phyloP scores from a whole-genome alignment of 495 filamentous ascomycete genomes.

The Aspergillus steynii region DNA sequence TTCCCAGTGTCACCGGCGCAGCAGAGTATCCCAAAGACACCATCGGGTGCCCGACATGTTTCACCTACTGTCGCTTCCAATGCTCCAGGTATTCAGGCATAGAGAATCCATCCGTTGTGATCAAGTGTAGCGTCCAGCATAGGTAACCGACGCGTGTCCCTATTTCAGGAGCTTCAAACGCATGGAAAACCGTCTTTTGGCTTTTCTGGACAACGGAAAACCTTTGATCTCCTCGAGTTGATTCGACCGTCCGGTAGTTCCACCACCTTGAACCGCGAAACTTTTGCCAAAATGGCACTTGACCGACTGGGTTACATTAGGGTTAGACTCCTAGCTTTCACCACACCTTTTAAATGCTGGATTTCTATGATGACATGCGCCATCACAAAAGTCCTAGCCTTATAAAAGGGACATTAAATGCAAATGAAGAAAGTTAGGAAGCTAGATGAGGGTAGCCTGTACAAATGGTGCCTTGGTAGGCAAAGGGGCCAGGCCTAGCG shows the following conservation, averaged over 20 bases:
- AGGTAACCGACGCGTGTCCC: slow-evolving; percentile 47
- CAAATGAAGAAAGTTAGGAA: slow-evolving; percentile 25
- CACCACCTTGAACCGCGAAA: slow-evolving; percentile 43
- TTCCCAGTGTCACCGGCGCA: slow-evolving; percentile 1
- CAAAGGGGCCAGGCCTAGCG: slow-evolving; percentile 30
- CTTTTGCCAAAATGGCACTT: slow-evolving; percentile 28
- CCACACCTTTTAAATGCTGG: slow-evolving; percentile 20
- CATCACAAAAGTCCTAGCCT: not conserved
- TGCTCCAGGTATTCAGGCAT: slow-evolving; percentile 26
- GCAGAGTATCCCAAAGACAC: slow-evolving; percentile 29
- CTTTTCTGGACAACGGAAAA: slow-evolving; percentile 39
- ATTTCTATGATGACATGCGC: not conserved
- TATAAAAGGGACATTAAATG: slow-evolving; percentile 17
- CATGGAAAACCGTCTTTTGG: slow-evolving; percentile 50
- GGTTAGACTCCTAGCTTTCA: slow-evolving; percentile 40
- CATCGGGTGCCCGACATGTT: slow-evolving; percentile 36
- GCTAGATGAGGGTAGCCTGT: slow-evolving; percentile 33
- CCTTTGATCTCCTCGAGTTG: slow-evolving; percentile 36
- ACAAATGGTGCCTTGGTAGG: slow-evolving; percentile 32
- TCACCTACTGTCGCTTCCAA: slow-evolving; percentile 37
- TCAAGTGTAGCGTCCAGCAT: slow-evolving; percentile 46
- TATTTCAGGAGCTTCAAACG: slow-evolving; percentile 30
- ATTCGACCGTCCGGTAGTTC: slow-evolving; percentile 34
- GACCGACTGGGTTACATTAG: slow-evolving; percentile 40
- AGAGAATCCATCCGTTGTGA: slow-evolving; percentile 39